Evolutionary conservation across 108 stramenopile species (phyloP).

Genomic region (Cylindrotheca fusiformis): DNA sequence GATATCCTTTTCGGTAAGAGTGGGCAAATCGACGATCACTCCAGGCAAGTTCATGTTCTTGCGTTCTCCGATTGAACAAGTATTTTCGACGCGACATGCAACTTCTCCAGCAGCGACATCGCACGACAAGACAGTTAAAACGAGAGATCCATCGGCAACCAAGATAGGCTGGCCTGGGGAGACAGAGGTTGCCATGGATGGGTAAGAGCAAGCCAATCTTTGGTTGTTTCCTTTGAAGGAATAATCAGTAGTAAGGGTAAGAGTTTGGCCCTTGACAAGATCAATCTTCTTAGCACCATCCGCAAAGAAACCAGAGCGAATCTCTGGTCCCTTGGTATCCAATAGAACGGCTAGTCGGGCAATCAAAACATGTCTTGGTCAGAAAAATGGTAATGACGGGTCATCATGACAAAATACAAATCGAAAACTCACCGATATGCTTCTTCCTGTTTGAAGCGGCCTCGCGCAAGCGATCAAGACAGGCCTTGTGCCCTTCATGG

Average conservation of each 20-base stretch:
- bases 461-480: constrained; percentile 74
- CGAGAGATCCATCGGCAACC: constrained; percentile 93
- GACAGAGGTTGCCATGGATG: constrained; percentile 80
- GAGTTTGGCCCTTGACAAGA: constrained; percentile 72
- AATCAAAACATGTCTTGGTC: too few relatives aligned
- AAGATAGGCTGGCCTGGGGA: constrained; percentile 89
- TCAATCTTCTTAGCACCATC: constrained; percentile 71
- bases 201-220: constrained; percentile 94
- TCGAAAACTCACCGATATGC: constrained; percentile 62
- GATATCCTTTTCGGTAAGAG: constrained; percentile 92
- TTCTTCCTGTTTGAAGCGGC: constrained; percentile 73
- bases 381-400: background rate
- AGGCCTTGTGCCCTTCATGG: constrained; percentile 83
- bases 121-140: constrained; percentile 81
- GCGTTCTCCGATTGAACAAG: constrained; percentile 85
- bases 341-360: constrained; percentile 77
- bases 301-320: constrained; percentile 93
- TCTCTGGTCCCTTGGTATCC: constrained; percentile 97
- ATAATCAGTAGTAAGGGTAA: constrained; percentile 84
- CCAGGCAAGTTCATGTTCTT: constrained; percentile 99
- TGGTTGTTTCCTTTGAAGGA: constrained; percentile 55
- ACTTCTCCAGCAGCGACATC: constrained; percentile 69
- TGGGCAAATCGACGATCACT: constrained; percentile 94
- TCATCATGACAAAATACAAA: background rate
- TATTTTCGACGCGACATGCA: constrained; percentile 76